Evolutionary conservation across 495 filamentous ascomycete genomes (phyloP).

Genomic region (Penicillium simplicissimum): DNA sequence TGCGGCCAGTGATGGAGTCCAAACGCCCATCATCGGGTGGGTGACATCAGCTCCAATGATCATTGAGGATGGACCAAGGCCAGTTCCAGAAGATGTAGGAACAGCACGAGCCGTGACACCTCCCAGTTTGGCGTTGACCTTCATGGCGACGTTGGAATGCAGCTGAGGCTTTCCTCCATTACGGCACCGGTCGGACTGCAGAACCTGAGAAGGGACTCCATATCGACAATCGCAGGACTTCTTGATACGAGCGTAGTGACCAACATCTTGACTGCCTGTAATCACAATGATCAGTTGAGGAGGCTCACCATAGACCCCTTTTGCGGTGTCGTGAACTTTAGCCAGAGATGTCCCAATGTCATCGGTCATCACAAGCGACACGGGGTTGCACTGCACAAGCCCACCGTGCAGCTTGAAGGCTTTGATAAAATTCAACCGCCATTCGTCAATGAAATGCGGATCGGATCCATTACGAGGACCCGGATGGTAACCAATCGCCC

Average conservation of each 20-base stretch:
- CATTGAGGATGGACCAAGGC: constrained; percentile 58
- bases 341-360: constrained; percentile 2
- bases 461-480: constrained; percentile 43
- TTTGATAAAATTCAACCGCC: constrained; percentile 59
- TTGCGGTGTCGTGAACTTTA: neutral
- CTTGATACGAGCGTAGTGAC: constrained; percentile 78
- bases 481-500: constrained; percentile 65
- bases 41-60: constrained; percentile 90
- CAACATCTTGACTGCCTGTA: constrained; percentile 62
- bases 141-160: constrained; percentile 86
- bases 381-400: constrained; percentile 36
- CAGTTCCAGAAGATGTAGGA: constrained; percentile 29
- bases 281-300: constrained; percentile 73
- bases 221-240: constrained; percentile 78
- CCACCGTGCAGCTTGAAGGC: constrained; percentile 75
- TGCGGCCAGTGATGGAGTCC: constrained; percentile 76
- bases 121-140: constrained; percentile 94
- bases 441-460: constrained; percentile 51
- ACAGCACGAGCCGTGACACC: constrained; percentile 63
- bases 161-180: constrained; percentile 68
- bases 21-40: constrained; percentile 67
- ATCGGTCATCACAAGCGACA: constrained; percentile 1
- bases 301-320: neutral
- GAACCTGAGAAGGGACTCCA: constrained; percentile 70
- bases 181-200: constrained; percentile 61